Evolutionary conservation across 495 filamentous ascomycete species (phyloP).

Genomic region (Corynascus novoguineensis): DNA sequence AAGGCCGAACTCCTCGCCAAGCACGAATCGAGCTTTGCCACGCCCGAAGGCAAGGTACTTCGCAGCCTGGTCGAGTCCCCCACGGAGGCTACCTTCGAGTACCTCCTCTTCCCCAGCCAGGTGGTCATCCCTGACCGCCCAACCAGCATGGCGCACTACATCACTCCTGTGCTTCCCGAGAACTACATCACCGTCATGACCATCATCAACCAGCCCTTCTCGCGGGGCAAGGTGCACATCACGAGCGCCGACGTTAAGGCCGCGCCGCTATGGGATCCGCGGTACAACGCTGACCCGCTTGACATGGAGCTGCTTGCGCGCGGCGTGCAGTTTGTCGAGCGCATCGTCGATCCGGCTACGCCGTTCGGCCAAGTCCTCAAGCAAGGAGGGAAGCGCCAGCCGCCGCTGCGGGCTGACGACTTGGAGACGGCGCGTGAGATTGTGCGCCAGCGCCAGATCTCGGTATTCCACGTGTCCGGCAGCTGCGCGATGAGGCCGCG

Average conservation of each 20-base stretch:
- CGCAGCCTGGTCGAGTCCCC: slow-evolving; percentile 30
- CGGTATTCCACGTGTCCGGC: slow-evolving; percentile 36
- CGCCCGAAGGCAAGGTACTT: slow-evolving; percentile 8
- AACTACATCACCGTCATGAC: slow-evolving; percentile 40
- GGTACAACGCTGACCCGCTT: slow-evolving; percentile 48
- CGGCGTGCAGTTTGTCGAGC: slow-evolving; percentile 42
- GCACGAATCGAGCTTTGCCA: slow-evolving; percentile 16
- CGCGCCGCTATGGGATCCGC: slow-evolving; percentile 48
- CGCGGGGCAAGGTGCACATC: slow-evolving; percentile 56
- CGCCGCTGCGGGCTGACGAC: slow-evolving; percentile 21
- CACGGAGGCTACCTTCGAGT: slow-evolving; percentile 33
- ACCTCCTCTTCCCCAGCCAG: slow-evolving; percentile 37
- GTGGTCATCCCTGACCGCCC: slow-evolving; percentile 30
- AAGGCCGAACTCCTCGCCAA: slow-evolving; percentile 26
- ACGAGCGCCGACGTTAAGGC: slow-evolving; percentile 29
- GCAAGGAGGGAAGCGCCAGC: slow-evolving; percentile 25
- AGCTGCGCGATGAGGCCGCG: slow-evolving; percentile 35
- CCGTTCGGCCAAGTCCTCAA: slow-evolving; percentile 37
- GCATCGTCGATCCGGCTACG: slow-evolving; percentile 34
- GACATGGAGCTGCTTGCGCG: slow-evolving; percentile 49
- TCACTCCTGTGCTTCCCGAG: slow-evolving; percentile 28
- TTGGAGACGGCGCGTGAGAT: slow-evolving; percentile 36
- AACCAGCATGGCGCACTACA: slow-evolving; percentile 32
- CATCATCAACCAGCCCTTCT: slow-evolving; percentile 47
- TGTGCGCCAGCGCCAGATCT: slow-evolving; percentile 34